Evolutionary conservation across 768 basidiomycete species (phyloP).

Genomic region (Pholiota conissans): DNA sequence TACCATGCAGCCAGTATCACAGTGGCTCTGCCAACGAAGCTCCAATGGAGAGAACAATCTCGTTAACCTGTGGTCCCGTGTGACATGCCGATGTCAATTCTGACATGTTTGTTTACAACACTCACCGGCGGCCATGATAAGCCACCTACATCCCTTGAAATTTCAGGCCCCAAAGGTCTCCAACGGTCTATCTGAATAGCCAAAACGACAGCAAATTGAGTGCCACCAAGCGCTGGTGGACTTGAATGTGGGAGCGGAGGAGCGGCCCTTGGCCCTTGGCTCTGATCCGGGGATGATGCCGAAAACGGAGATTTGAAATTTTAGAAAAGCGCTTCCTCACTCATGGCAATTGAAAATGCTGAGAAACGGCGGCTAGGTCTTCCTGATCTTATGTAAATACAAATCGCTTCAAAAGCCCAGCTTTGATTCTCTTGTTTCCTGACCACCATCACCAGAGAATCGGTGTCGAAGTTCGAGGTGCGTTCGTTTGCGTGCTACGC

Average conservation of each 20-base stretch:
- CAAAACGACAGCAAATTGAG: background rate
- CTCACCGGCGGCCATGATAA: background rate
- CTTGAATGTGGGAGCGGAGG: background rate
- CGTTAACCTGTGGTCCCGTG: background rate
- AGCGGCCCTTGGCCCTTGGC: background rate
- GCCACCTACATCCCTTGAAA: background rate
- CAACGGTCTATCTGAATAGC: background rate
- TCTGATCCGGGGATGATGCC: constrained; percentile 6
- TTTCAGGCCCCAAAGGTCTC: background rate
- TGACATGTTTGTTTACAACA: background rate
- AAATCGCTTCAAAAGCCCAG: background rate
- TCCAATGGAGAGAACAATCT: constrained; percentile 1
- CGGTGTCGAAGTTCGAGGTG: background rate
- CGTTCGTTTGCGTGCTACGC: too few species aligned
- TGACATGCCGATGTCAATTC: background rate
- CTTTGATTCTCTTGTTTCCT: background rate
- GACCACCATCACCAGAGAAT: constrained; percentile 7
- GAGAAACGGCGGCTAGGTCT: background rate
- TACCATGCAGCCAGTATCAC: too few species aligned
- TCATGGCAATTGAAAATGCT: background rate
- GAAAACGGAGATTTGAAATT: constrained; percentile 5
- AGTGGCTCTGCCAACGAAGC: background rate
- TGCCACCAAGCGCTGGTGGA: background rate
- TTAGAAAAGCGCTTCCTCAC: background rate
- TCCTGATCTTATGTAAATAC: constrained; percentile 8